Evolutionary conservation across 192 early-diverging fungal genomes (phyloP), one percentile per base, ranked within the genome.

Genomic region (Entomortierella parvispora): DNA sequence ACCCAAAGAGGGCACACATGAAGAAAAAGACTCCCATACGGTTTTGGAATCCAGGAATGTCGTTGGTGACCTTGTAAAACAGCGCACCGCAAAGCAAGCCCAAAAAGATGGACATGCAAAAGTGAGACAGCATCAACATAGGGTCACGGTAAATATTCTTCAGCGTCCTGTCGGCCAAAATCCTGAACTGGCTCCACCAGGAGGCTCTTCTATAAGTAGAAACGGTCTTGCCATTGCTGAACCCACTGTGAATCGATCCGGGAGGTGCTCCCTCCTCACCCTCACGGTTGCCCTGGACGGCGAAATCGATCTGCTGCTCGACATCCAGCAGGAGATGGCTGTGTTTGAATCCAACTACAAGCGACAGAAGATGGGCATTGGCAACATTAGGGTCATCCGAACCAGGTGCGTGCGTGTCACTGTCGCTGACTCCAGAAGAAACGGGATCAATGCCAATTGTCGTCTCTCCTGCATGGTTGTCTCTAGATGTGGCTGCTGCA

Each of bases 81-180:
- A 91, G 71, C 2, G 87, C 59, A 2, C 91, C 90, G 42, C 85
- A 87, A 43, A 83, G 59, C 4, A 90, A 66, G 1, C 92, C 94
- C 28, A 93, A 70, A 6, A 89, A 64, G 15, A 95, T 83, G 32
- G 87, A 83, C 56, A 93, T 86, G 14, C 83, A 69, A 65, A 92
- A 92, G 65, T 95, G 94, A 46, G 90, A 85, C 29, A 86, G 79
- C 79, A 95, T 85, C 53, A 95, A 69, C 82, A 89, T 85, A 2
- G 93, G 93, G 57, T 93, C 93, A 20, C 94, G 86, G 55, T 92
- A 90, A 10, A 95, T 80, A 70, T 94, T 94, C 77, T 93, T 93
- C 66, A 93, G 86, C 12, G 92, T 92, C 48, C 94, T 80, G 37
- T 89, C 86, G 12, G 88, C 85, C 9, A 95, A 78, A 59, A 95